Evolutionary conservation across 257 asterid species (phyloP).

Genomic region (Anisodus acutangulus): DNA sequence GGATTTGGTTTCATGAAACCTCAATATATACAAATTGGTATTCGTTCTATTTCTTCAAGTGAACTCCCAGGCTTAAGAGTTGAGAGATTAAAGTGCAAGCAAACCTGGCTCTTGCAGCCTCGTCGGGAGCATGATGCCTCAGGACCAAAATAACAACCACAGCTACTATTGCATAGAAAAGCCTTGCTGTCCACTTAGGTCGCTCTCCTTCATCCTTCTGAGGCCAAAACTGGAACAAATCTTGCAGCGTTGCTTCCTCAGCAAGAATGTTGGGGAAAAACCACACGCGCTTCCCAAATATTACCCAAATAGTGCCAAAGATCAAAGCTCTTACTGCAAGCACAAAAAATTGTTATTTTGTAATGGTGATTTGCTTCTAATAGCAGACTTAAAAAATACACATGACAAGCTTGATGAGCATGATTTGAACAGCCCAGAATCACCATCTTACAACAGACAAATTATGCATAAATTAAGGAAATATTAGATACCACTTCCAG

Average conservation of each 20-base stretch:
- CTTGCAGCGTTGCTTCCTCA: conserved; percentile 95
- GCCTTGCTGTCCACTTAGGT: conserved; percentile 97
- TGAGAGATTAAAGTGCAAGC: neutral
- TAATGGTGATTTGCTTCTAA: neutral
- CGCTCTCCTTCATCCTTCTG: conserved; percentile 88
- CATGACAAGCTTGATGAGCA: conserved; percentile 6
- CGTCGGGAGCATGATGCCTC: conserved; percentile 99
- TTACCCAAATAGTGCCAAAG: conserved; percentile 79
- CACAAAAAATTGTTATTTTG: neutral
- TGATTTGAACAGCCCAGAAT: neutral
- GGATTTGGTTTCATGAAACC: conserved; percentile 4
- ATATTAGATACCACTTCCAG: neutral
- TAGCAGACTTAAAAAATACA: conserved; percentile 12
- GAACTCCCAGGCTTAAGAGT: neutral
- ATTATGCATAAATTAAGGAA: neutral
- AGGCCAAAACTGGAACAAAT: conserved; percentile 97
- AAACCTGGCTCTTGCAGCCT: conserved; percentile 98
- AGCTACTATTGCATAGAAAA: conserved; percentile 71
- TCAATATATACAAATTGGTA: neutral
- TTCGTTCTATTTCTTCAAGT: neutral
- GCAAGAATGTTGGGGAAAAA: conserved; percentile 99
- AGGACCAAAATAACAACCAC: conserved; percentile 66
- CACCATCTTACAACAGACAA: neutral
- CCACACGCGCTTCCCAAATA: conserved; percentile 92
- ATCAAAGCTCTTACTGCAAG: conserved; percentile 80